Percentiles rank a stretch among this genome's conserved stretches.
Evolutionary conservation across 176 grass and related monocot species (phyloP).

Genomic region (Carex littledalei): DNA sequence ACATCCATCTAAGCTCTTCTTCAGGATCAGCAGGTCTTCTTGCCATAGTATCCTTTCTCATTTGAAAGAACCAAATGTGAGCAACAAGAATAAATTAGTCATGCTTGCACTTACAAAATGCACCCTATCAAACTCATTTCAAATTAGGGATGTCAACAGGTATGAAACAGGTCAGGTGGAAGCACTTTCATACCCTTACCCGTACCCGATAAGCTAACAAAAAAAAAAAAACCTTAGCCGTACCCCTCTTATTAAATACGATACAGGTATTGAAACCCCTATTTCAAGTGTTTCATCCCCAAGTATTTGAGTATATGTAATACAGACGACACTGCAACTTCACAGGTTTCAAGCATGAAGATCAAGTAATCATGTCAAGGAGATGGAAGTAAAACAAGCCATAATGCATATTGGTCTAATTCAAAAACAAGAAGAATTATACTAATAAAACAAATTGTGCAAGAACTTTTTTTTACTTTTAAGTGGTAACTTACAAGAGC

Average conservation of each 20-base stretch:
- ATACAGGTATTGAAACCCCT: too few species aligned
- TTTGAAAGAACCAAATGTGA: neutral
- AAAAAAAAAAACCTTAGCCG: too few species aligned
- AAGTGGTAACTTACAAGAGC: slow-evolving; percentile 53
- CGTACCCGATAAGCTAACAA: too few species aligned
- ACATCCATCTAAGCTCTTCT: slow-evolving; percentile 94
- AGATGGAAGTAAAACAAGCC: neutral
- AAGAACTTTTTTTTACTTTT: neutral
- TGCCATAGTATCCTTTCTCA: slow-evolving; percentile 43
- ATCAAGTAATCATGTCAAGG: neutral
- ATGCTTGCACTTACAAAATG: neutral
- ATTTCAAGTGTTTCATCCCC: neutral
- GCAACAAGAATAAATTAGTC: neutral
- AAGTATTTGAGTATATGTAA: neutral
- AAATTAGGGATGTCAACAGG: too few species aligned
- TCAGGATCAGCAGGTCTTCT: slow-evolving; percentile 75
- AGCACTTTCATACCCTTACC: too few species aligned
- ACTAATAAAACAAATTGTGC: slow-evolving; percentile 1
- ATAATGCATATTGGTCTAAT: neutral
- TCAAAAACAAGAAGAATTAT: slow-evolving; percentile 3
- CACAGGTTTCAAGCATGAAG: neutral
- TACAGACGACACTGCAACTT: neutral
- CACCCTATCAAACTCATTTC: slow-evolving; percentile 7
- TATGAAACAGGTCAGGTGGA: too few species aligned
- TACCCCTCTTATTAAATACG: too few species aligned